phyloP scores from a whole-genome alignment of 768 basidiomycete genomes.

The Tulasnella sp. region DNA sequence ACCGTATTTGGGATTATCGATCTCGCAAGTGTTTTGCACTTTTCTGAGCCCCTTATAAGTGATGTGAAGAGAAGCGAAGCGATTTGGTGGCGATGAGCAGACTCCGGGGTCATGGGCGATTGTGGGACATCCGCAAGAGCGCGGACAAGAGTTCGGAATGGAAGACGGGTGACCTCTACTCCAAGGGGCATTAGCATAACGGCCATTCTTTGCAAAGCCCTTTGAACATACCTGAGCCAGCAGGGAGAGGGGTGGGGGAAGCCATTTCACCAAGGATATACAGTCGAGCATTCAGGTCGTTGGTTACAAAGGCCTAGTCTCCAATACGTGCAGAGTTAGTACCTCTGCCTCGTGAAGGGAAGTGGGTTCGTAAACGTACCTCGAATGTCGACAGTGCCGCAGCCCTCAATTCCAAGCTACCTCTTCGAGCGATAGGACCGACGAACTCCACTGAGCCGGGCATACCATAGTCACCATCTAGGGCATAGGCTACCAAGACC shows the following conservation, averaged over 20 bases:
- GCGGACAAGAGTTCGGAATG: constrained; percentile 59
- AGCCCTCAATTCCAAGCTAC: constrained; percentile 67
- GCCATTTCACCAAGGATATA: constrained; percentile 63
- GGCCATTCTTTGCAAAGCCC: no score
- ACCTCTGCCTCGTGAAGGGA: background rate
- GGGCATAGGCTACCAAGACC: constrained; percentile 70
- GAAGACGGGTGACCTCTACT: constrained; percentile 35
- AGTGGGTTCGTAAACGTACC: constrained; percentile 44
- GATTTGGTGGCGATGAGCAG: constrained; percentile 64
- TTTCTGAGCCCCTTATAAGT: constrained; percentile 57
- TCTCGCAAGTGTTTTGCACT: constrained; percentile 43
- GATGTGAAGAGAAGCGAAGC: constrained; percentile 76
- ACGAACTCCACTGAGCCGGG: constrained; percentile 40
- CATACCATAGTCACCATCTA: constrained; percentile 81
- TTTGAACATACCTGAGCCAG: constrained; percentile 43
- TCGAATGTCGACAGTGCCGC: constrained; percentile 81
- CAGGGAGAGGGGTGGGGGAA: constrained; percentile 17
- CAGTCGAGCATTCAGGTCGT: constrained; percentile 27
- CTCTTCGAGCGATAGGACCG: constrained; percentile 55
- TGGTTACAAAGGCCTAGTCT: constrained; percentile 60
- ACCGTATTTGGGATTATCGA: constrained; percentile 45
- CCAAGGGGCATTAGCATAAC: background rate
- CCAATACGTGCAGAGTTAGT: background rate
- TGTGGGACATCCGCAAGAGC: constrained; percentile 61
- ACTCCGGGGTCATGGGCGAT: constrained; percentile 54